Conservation (phyloP, 75 land plant species). For the Adiantum capillusveneris region DNA sequence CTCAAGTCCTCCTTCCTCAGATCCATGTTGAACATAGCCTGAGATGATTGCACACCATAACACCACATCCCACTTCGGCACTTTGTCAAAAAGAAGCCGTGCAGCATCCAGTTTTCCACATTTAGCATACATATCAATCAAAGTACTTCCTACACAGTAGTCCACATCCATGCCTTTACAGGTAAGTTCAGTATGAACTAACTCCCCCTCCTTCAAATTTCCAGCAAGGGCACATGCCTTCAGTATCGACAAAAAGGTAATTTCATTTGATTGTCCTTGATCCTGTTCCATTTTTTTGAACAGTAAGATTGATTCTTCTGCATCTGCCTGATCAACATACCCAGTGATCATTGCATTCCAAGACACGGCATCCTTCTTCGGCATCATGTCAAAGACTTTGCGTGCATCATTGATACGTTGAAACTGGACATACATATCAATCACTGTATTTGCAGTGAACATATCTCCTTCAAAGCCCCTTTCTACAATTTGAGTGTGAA, state of each 20-base stretch:
- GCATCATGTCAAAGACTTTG: constrained; percentile 36
- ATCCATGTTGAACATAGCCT: constrained; percentile 19
- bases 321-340: constrained; percentile 7
- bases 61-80: constrained; percentile 11
- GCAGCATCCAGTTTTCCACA: constrained; percentile 28
- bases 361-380: constrained; percentile 23
- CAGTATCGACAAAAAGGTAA: constrained; percentile 37
- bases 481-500: background rate
- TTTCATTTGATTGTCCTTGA: constrained; percentile 25
- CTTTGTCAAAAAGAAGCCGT: constrained; percentile 8
- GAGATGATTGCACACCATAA: constrained; percentile 18
- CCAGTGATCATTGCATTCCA: constrained; percentile 37
- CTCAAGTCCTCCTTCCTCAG: constrained; percentile 11
- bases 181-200: constrained; percentile 11
- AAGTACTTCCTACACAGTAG: constrained; percentile 12
- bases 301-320: constrained; percentile 1
- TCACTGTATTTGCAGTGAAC: background rate
- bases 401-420: constrained; percentile 21
- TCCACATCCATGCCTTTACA: constrained; percentile 9
- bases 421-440: constrained; percentile 29
- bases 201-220: constrained; percentile 25
- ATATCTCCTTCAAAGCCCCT: background rate
- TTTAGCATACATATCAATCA: constrained; percentile 27
- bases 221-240: constrained; percentile 24
- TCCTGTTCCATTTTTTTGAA: constrained; percentile 9